These are phyloP conservation scores for Ocimum tenuiflorum DNA, from an alignment of 257 asterid genomes.

Conservation along the genomic window DNA sequence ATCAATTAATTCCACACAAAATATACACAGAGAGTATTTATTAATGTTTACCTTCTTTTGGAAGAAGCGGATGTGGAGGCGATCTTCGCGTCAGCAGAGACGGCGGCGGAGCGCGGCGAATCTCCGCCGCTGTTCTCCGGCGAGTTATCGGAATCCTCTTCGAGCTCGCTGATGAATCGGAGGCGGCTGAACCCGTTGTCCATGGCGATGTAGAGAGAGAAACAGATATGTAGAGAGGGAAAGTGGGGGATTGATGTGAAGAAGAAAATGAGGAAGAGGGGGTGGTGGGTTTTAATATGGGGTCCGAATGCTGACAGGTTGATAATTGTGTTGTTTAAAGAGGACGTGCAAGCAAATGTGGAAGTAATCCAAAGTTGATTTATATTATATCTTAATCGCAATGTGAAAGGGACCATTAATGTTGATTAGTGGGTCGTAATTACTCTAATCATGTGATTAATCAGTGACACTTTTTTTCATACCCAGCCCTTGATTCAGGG, in stretches of 20 bases:
- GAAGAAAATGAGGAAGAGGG: constrained; percentile 33
- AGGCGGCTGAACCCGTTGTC: constrained; percentile 29
- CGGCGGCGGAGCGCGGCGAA: constrained; percentile 51
- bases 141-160: constrained; percentile 61
- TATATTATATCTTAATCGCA: constrained; percentile 29
- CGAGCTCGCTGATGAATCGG: constrained; percentile 33
- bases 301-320: constrained; percentile 46
- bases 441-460: constrained; percentile 24
- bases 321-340: constrained; percentile 37
- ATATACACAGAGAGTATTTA: neutral
- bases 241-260: constrained; percentile 32
- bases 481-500: constrained; percentile 10
- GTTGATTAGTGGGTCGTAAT: constrained; percentile 28
- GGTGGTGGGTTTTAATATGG: constrained; percentile 33
- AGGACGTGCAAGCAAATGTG: constrained; percentile 93
- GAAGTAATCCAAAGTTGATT: constrained; percentile 36
- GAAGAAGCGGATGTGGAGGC: constrained; percentile 60
- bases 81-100: constrained; percentile 42
- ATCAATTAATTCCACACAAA: no score
- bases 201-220: constrained; percentile 31
- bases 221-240: constrained; percentile 17
- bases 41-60: constrained; percentile 61
- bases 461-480: no score
- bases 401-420: constrained; percentile 54
- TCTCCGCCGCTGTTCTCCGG: constrained; percentile 67